Conservation (phyloP, 176 grass and related monocot species). For the Alloteropsis semialata region DNA sequence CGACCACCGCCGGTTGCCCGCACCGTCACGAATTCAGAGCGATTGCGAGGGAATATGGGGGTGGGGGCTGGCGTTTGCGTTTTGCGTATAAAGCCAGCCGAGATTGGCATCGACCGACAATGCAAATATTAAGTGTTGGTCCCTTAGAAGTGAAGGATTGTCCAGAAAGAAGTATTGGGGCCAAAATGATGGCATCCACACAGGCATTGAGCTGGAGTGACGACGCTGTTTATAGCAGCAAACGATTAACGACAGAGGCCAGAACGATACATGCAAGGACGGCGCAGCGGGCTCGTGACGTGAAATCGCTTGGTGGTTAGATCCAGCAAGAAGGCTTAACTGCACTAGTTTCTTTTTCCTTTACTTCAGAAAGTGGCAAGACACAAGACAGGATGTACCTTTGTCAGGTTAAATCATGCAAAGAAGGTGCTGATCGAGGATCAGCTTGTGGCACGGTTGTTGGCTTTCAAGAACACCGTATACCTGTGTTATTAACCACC, state of each 20-base stretch:
- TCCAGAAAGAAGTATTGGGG: neutral
- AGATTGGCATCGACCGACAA: neutral
- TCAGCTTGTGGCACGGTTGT: neutral
- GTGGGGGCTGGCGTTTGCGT: no score
- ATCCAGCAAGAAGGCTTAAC: neutral
- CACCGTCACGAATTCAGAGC: no score
- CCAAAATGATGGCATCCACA: neutral
- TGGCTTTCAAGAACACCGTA: constrained; percentile 9
- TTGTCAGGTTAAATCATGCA: constrained; percentile 18
- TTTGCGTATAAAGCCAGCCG: no score
- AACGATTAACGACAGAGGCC: no score
- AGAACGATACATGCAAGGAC: neutral
- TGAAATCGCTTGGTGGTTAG: neutral
- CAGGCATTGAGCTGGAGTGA: neutral
- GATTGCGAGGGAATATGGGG: no score
- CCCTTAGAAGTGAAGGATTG: no score
- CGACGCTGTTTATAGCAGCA: neutral
- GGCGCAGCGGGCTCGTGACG: neutral
- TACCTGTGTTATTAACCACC: constrained; percentile 24
- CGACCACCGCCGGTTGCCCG: no score
- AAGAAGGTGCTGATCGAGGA: neutral
- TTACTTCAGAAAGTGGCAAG: neutral
- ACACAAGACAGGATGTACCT: neutral
- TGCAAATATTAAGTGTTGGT: neutral
- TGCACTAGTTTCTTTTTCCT: constrained; percentile 1